Conservation (phyloP, 1,284 basidiomycete species). For the Puccinia horiana region DNA sequence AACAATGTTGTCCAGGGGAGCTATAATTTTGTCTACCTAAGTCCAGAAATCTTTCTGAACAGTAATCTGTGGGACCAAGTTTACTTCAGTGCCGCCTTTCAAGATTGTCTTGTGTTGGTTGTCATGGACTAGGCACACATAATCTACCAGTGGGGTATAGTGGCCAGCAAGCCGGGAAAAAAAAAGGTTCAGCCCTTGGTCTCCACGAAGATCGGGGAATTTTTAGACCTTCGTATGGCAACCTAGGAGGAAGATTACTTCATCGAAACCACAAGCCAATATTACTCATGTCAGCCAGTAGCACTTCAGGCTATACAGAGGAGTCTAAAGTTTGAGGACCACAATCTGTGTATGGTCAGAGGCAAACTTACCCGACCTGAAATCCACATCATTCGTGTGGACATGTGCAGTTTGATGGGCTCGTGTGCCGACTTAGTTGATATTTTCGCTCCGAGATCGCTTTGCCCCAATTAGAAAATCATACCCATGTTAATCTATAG, state of each 20-base stretch:
- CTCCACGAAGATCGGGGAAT: neutral
- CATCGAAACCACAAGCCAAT: neutral
- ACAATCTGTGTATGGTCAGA: neutral
- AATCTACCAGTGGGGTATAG: neutral
- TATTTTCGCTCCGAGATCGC: neutral
- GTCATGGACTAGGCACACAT: neutral
- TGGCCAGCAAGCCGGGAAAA: neutral
- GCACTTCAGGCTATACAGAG: neutral
- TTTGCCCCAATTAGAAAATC: neutral
- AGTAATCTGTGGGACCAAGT: neutral
- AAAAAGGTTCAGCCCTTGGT: neutral
- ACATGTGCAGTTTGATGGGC: neutral
- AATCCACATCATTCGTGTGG: neutral
- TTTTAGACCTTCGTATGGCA: conserved; percentile 16
- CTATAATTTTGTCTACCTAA: neutral
- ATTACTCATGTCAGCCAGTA: conserved; percentile 12
- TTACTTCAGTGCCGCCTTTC: neutral
- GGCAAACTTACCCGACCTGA: conserved; percentile 3
- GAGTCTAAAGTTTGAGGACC: neutral
- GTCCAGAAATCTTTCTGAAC: neutral
- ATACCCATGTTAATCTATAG: neutral
- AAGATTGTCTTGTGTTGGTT: neutral
- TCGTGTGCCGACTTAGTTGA: neutral
- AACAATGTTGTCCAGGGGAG: neutral
- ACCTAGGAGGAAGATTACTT: neutral